Evolutionary conservation across 257 asterid species (phyloP), one percentile per base, ranked within the genome.

Genomic region (Pogostemon cablin): DNA sequence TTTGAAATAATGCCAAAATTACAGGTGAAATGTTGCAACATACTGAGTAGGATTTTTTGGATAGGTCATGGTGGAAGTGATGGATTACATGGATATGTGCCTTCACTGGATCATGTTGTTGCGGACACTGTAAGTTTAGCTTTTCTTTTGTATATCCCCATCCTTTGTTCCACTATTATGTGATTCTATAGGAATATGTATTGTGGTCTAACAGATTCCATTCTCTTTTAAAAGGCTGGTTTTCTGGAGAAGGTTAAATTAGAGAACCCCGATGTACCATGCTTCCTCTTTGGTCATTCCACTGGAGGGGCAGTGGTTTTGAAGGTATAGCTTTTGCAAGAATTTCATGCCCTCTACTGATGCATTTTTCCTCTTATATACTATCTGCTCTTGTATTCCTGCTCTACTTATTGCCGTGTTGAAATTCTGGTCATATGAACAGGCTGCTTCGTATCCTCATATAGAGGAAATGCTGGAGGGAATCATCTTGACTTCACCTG

Each of bases 21-120:
- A 4, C 15, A 5, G 54, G 8, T 32, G 4, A 56, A 5, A 9
- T 60, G 40, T 61, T 59, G 62, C 39, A 47, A 7, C 9, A 17
- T 56, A 48, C 32, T 66, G 66, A 67, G 55, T 67, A 37, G 10
- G 44, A 12, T 54, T 59, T 46, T 65, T 76, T 61, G 71, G 62
- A 75, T 76, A 93, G 99, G 99, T 72, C 99, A 95, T 76, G 99
- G 99, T 12, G 99, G 99, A 58, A 95, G 99, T 84, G 99, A 95
- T 88, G 99, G 99, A 65, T 81, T 95, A 80, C 99, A 95, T 76
- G 99, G 99, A 75, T 95, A 91, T 76, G 99, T 95, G 62, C 99
- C 99, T 68, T 91, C 99, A 50, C 81, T 95, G 81, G 99, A 95
- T 79, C 88, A 95, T 74, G 99, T 95, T 7, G 98, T 95, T 70